phyloP scores from a whole-genome alignment of 108 stramenopile species.

The Cyclotella baltica region DNA sequence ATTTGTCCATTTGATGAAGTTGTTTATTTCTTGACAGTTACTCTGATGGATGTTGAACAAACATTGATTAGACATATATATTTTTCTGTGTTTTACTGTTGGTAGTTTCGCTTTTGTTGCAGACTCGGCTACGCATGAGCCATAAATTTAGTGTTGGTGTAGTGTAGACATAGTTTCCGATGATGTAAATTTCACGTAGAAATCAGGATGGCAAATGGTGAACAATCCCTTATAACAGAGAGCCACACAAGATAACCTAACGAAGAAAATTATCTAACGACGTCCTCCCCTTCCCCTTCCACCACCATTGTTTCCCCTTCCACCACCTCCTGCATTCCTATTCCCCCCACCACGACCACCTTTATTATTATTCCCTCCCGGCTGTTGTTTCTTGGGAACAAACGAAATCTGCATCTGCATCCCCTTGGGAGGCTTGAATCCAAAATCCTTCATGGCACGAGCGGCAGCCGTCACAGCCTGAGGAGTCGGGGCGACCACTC shows the following conservation, averaged over 20 bases:
- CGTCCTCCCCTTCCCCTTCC: conserved; percentile 26
- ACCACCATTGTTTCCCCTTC: conserved; percentile 10
- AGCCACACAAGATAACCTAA: background rate
- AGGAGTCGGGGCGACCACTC: conserved; percentile 36
- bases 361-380: background rate
- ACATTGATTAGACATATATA: too few species aligned
- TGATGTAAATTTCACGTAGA: background rate
- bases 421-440: conserved; percentile 74
- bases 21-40: too few species aligned
- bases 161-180: too few species aligned
- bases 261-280: background rate
- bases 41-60: too few species aligned
- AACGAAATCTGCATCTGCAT: conserved; percentile 83
- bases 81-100: too few species aligned
- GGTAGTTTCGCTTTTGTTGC: too few species aligned
- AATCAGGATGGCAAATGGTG: background rate
- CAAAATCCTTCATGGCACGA: conserved; percentile 72
- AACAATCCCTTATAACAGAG: background rate
- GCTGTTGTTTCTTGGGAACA: conserved; percentile 49
- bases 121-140: too few species aligned
- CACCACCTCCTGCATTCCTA: background rate
- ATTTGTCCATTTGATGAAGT: background rate
- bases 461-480: conserved; percentile 76
- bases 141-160: too few species aligned
- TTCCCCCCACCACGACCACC: conserved; percentile 1